A percentile compares a stretch with the other conserved stretches of the same genome.
These are phyloP conservation scores for Melaleuca alternifolia DNA, from an alignment of 345 rosid genomes.

Conservation along the genomic window DNA sequence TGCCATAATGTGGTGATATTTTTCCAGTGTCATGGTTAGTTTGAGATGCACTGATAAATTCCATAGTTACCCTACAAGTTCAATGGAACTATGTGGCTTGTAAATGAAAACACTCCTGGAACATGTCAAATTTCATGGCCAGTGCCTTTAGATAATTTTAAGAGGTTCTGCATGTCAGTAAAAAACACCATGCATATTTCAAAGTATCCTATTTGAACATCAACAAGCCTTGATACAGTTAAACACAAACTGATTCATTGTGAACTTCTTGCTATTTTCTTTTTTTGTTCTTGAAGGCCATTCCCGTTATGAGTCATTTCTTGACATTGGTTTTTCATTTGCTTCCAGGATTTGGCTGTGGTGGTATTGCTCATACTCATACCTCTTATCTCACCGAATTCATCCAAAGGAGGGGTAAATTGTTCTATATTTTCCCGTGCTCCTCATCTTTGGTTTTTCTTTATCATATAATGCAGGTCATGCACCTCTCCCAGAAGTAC, in stretches of 20 bases:
- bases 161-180: background rate
- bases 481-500: background rate
- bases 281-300: background rate
- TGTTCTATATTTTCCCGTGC: conserved; percentile 1
- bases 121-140: background rate
- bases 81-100: background rate
- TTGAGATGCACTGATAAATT: background rate
- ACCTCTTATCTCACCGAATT: conserved; percentile 96
- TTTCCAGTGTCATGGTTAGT: background rate
- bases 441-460: background rate
- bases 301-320: background rate
- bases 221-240: background rate
- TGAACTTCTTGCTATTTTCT: background rate
- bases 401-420: conserved; percentile 99
- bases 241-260: background rate
- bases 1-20: background rate
- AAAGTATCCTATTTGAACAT: background rate
- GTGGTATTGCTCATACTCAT: conserved; percentile 94
- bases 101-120: background rate
- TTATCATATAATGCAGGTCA: background rate
- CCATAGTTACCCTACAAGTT: background rate
- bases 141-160: background rate
- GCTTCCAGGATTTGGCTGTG: conserved; percentile 90
- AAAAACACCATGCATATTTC: background rate
- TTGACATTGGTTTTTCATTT: background rate